Base-by-base conservation (phyloP, 495 filamentous ascomycete genomes). In the Paragyromitra xinjiangensis region DNA sequence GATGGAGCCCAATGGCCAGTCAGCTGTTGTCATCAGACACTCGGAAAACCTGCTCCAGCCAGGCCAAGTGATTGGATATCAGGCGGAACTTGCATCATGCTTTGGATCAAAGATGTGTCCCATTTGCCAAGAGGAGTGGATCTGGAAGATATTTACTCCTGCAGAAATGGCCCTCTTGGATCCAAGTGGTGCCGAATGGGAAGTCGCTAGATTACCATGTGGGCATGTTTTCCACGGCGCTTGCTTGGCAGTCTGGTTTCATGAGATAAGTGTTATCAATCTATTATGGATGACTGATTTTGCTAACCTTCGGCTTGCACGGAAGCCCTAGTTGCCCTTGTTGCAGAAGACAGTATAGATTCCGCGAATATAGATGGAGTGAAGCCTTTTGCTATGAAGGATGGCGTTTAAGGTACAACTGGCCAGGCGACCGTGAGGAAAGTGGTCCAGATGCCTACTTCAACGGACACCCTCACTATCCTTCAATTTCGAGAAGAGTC, bases 61-160 rank as follows among this genome's bases (percentile, higher is more conserved):
- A 64, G 74, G 74, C 34, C 69, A 73, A 29, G 34, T 77, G 9
- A 42, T 77, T 16, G 69, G 61, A 42, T 77, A 44, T 40, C 74
- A 66, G n/a, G 19, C 61, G 14, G 74, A 73, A 19, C 61, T 77
- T 65, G 61, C 69, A 51, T 44, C 62, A 26, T 73, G 74, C 42
- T 77, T 77, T 39, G 74, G 64, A 61, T 77, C 74, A 24, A 77
- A 64, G 40, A 64, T 77, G 69, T 77, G 74, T 34, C 74, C 74
- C 2, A 77, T 77, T 8, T 77, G 74, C 29, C 74, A 77, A 19
- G 74, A 77, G 71, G 74, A 77, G 22, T 77, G 74, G 74, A 77
- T 66, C 44, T 77, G 74, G 74, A 77, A 58, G 44, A 64, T 72
- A 42, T 77, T 77, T 61, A 77, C 74, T 51, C 45, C 69, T 14